These are phyloP conservation scores for Phylloporus arenicola DNA, from an alignment of 768 basidiomycete genomes.

Conservation along the genomic window DNA sequence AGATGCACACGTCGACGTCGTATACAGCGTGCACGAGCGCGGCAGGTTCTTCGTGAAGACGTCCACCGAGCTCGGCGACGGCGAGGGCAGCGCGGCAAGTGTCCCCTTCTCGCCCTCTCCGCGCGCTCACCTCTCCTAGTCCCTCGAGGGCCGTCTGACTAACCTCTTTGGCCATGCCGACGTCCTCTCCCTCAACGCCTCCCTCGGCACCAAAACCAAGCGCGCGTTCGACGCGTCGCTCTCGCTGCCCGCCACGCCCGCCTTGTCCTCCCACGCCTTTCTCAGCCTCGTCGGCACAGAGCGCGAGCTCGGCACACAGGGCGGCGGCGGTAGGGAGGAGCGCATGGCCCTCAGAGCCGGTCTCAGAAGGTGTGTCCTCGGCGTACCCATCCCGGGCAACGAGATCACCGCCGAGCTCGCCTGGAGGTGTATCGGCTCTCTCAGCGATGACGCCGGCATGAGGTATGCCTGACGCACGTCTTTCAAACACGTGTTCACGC, in stretches of 20 bases:
- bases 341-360: conserved; percentile 70
- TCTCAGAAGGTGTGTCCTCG: conserved; percentile 21
- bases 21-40: conserved; percentile 72
- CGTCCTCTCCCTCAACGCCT: conserved; percentile 72
- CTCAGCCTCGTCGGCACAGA: conserved; percentile 69
- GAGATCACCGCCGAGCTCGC: conserved; percentile 84
- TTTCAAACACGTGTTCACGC: conserved; percentile 1
- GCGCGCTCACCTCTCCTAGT: conserved; percentile 36
- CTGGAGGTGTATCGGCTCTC: conserved; percentile 64
- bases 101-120: neutral
- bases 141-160: conserved; percentile 71
- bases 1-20: conserved; percentile 67
- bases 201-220: conserved; percentile 83
- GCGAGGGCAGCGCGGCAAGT: conserved; percentile 89
- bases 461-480: conserved; percentile 42
- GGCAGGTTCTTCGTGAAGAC: conserved; percentile 74
- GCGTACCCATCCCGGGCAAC: conserved; percentile 36
- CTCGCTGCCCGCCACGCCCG: conserved; percentile 52
- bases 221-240: conserved; percentile 73
- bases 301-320: conserved; percentile 52
- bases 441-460: conserved; percentile 74
- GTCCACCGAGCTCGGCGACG: conserved; percentile 88
- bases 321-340: conserved; percentile 25
- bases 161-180: conserved; percentile 94
- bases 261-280: conserved; percentile 65